Conservation (phyloP, 192 early-diverging fungal genomes). For the Entomortierella parvispora region DNA sequence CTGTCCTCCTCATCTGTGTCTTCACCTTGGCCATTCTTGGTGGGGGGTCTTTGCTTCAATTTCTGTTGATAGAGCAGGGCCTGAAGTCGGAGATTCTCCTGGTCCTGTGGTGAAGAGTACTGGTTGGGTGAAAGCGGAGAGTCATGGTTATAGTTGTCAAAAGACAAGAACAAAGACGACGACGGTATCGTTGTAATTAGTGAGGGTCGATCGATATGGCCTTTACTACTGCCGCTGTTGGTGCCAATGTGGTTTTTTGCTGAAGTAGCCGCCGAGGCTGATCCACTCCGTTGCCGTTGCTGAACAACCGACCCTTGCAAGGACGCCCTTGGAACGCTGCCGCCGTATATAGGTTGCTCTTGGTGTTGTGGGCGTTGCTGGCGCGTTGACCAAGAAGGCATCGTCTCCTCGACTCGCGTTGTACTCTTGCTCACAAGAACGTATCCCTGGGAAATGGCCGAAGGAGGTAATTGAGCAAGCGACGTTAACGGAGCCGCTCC, state of each 20-base stretch:
- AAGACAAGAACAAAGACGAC: constrained; percentile 25
- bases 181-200: constrained; percentile 24
- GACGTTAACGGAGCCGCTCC: no score
- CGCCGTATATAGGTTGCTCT: no score
- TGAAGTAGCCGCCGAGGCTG: not conserved
- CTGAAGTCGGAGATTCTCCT: constrained; percentile 27
- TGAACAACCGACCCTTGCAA: not conserved
- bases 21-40: constrained; percentile 21
- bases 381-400: no score
- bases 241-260: not conserved
- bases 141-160: constrained; percentile 14
- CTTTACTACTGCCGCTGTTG: no score
- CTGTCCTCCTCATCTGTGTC: constrained; percentile 33
- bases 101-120: constrained; percentile 2
- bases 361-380: no score
- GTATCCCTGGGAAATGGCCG: no score
- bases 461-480: no score
- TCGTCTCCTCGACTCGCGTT: no score
- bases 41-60: constrained; percentile 33
- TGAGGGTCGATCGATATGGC: not conserved
- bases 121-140: not conserved
- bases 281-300: constrained; percentile 12
- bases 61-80: constrained; percentile 36
- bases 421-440: no score
- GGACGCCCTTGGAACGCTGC: no score